Percentiles rank a stretch among this genome's conserved stretches.
Conservation (phyloP, 176 grass and related monocot species). For the Pharus latifolius region DNA sequence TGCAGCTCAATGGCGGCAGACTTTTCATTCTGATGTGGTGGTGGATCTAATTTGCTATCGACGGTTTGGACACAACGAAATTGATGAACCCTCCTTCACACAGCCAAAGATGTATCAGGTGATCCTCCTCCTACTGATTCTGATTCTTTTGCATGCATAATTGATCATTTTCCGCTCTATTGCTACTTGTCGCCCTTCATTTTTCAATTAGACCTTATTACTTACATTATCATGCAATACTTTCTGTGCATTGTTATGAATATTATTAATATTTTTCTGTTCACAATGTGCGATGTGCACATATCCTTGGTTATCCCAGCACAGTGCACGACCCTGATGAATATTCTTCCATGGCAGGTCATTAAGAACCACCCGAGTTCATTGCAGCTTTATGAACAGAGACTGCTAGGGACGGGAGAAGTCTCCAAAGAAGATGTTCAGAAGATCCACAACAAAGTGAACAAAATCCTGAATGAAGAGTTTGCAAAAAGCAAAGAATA, state of each 20-base stretch:
- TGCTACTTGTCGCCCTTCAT: not conserved
- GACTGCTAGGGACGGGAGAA: slow-evolving; percentile 59
- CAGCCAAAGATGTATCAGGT: slow-evolving; percentile 99
- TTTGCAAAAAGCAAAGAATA: slow-evolving; percentile 91
- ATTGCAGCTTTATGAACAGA: slow-evolving; percentile 75
- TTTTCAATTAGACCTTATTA: not conserved
- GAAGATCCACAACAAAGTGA: slow-evolving; percentile 71
- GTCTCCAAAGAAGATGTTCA: slow-evolving; percentile 60
- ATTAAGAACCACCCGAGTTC: slow-evolving; percentile 84
- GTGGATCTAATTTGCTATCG: slow-evolving; percentile 87
- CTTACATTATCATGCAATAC: not conserved
- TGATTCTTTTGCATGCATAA: not conserved
- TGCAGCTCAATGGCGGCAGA: slow-evolving; percentile 93
- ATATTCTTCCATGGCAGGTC: slow-evolving; percentile 42
- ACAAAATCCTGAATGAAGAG: slow-evolving; percentile 76
- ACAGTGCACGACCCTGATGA: not conserved
- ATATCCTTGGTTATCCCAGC: not conserved
- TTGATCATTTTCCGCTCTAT: not conserved
- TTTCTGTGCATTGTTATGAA: too few relatives aligned
- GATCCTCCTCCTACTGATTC: slow-evolving; percentile 5
- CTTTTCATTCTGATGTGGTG: slow-evolving; percentile 86
- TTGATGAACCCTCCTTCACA: slow-evolving; percentile 96
- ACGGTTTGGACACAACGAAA: slow-evolving; percentile 93
- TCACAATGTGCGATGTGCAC: not conserved
- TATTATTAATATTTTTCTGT: not conserved